Base-by-base conservation (phyloP, 306 rosid genomes). In the Prunus kanzakura region DNA sequence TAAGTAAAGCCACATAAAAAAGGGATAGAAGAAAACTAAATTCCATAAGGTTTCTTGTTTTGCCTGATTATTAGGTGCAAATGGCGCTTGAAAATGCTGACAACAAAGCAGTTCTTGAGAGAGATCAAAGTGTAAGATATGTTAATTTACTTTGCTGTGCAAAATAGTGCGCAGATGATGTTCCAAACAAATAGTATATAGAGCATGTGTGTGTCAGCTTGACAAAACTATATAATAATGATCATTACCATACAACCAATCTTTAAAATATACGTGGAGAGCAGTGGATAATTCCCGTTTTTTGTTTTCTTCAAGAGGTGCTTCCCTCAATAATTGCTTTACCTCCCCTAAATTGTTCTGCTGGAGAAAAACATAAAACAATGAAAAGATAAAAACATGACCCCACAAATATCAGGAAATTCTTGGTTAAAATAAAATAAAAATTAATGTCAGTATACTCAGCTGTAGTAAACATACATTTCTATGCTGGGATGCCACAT, bases 271-370 rank as follows among this genome's bases (percentile, higher is more conserved):
- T 69, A 88, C 88, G 74, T 96, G 99, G 60, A 96, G 93, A 2
- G 99, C 99, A 46, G 89, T 83, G 62, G 98, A 92, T 81, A 96
- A 81, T 77, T 96, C 99, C 30, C 93, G 90, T 78, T 86, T 93
- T 41, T 93, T 95, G 66, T 74, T 91, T 60, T 96, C 99, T 84
- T 96, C 98, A 38, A 96, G 92, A 19, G 98, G 86, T 55, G 93
- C 90, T 83, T 96, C 99, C 63, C 87, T 84, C 84, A 96, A 79
- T 71, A 86, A 83, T 77, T 93, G 91, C 84, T 82, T 87, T 78
- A 89, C 81, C 83, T 92, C 99, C 80, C 69, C 93, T 43, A 96
- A 84, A 79, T 82, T 89, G 67, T 89, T 91, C 77, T 73, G 84
- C 98, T 92, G 97, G 70, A 74, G 74, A 78, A 78, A 46, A 13